Percentiles rank a stretch among this genome's conserved stretches.
Conservation (phyloP, 2,329 filamentous ascomycete species). For the Apiospora saccharicola region DNA sequence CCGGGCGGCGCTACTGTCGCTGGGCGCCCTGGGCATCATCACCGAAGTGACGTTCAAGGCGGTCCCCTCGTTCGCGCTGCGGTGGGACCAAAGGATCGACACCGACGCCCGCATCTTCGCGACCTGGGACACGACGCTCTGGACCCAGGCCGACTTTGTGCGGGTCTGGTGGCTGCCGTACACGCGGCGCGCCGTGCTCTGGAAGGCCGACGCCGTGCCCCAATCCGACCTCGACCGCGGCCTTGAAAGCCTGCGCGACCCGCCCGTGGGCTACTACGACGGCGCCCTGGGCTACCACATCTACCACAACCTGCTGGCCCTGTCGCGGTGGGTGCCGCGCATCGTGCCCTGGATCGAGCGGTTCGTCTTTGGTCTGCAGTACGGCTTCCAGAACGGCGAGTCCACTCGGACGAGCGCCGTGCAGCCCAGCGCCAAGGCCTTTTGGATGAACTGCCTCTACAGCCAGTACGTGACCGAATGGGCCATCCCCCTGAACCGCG, state of each 20-base stretch:
- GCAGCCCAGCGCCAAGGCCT: constrained; percentile 78
- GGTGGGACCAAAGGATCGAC: constrained; percentile 84
- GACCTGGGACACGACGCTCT: constrained; percentile 77
- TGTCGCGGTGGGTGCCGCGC: constrained; percentile 78
- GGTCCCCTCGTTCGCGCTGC: constrained; percentile 79
- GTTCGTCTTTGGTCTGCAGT: constrained; percentile 98
- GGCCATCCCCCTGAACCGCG: constrained; percentile 86
- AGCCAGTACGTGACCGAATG: constrained; percentile 99
- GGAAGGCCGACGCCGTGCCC: constrained; percentile 81
- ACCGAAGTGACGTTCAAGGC: constrained; percentile 87
- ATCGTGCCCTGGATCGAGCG: constrained; percentile 90
- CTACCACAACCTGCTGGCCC: constrained; percentile 88
- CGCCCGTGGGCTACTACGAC: constrained; percentile 80
- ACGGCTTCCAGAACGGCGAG: constrained; percentile 79
- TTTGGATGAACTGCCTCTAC: constrained; percentile 97
- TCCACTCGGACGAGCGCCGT: constrained; percentile 71
- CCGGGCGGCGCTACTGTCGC: constrained; percentile 85
- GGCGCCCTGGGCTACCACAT: constrained; percentile 83
- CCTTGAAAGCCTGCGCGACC: constrained; percentile 62
- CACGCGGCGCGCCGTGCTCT: constrained; percentile 84
- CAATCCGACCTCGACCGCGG: constrained; percentile 13
- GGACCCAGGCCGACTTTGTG: constrained; percentile 87
- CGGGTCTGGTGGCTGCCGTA: constrained; percentile 99
- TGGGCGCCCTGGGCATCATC: constrained; percentile 91
- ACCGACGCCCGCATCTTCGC: constrained; percentile 72